phyloP scores from a whole-genome alignment of 306 rosid genomes.

The Vicia sativa region DNA sequence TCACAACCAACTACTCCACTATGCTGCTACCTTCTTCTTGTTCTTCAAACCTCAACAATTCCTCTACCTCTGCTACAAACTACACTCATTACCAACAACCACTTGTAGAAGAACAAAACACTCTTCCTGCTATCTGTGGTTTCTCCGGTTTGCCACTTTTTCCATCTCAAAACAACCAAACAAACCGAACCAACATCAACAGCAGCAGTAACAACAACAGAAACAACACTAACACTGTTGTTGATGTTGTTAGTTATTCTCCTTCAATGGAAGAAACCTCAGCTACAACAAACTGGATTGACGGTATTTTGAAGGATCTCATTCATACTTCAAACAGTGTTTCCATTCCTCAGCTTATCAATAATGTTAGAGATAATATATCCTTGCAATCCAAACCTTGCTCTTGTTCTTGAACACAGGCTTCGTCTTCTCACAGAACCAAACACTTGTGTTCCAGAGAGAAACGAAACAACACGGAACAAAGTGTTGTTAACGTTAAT shows the following conservation, averaged over 20 bases:
- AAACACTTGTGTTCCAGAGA: neutral
- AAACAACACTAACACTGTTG: constrained; percentile 2
- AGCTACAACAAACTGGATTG: constrained; percentile 81
- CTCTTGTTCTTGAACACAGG: constrained; percentile 82
- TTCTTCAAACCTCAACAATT: constrained; percentile 22
- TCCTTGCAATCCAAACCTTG: constrained; percentile 95
- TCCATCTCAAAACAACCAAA: constrained; percentile 64
- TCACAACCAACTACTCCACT: constrained; percentile 88
- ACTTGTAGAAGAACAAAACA: constrained; percentile 22
- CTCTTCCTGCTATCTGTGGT: constrained; percentile 74
- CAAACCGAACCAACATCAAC: constrained; percentile 14
- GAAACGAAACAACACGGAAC: neutral
- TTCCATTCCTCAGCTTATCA: constrained; percentile 89
- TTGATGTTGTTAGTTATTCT: constrained; percentile 30
- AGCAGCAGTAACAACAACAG: neutral
- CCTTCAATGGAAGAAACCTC: constrained; percentile 68
- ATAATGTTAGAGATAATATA: constrained; percentile 87
- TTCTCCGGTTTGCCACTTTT: constrained; percentile 91
- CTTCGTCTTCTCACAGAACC: constrained; percentile 59
- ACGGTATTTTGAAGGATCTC: constrained; percentile 81
- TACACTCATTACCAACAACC: constrained; percentile 31
- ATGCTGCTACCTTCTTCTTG: constrained; percentile 51
- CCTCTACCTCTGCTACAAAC: constrained; percentile 9
- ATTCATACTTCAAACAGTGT: constrained; percentile 74
- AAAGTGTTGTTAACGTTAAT: constrained; percentile 3